These are phyloP conservation scores for Spizellomyces punctatus DNA, from an alignment of 192 early-diverging fungal genomes.

Conservation along the genomic window DNA sequence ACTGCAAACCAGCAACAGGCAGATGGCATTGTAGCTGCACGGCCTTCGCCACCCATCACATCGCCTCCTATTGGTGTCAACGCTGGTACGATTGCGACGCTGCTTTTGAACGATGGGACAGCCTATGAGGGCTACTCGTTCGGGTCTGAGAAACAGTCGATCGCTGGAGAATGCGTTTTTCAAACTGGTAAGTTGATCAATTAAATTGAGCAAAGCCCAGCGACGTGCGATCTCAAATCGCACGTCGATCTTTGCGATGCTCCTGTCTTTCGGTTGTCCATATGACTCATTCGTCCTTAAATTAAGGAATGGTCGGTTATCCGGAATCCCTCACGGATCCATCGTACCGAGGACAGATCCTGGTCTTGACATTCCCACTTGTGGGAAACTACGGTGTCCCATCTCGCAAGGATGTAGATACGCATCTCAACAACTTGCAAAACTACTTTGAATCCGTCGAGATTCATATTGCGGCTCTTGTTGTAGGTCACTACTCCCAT, in stretches of 20 bases:
- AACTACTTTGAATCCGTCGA: conserved; percentile 93
- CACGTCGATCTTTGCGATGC: neutral
- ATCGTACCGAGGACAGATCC: conserved; percentile 96
- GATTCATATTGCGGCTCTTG: conserved; percentile 92
- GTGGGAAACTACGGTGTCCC: conserved; percentile 99
- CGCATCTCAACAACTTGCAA: conserved; percentile 81
- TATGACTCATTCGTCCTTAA: neutral
- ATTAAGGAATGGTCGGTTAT: conserved; percentile 93
- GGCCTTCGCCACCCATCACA: conserved; percentile 5
- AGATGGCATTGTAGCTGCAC: neutral
- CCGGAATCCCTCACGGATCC: conserved; percentile 99
- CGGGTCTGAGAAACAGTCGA: conserved; percentile 80
- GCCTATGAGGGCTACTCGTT: conserved; percentile 91
- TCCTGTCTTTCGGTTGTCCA: conserved; percentile 4
- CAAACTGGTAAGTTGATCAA: conserved; percentile 78
- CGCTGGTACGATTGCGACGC: conserved; percentile 29
- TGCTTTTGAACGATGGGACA: conserved; percentile 85
- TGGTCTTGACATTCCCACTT: conserved; percentile 96
- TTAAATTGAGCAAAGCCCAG: neutral
- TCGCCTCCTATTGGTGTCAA: neutral
- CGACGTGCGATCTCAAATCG: neutral
- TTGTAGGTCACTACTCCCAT: conserved; percentile 89
- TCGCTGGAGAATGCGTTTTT: conserved; percentile 97
- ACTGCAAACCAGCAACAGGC: no score
- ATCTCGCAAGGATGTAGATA: conserved; percentile 80